A percentile compares a stretch with the other conserved stretches of the same genome.
Conservation (phyloP, 1,139 yeast species). For the Suhomyces kunorum region DNA sequence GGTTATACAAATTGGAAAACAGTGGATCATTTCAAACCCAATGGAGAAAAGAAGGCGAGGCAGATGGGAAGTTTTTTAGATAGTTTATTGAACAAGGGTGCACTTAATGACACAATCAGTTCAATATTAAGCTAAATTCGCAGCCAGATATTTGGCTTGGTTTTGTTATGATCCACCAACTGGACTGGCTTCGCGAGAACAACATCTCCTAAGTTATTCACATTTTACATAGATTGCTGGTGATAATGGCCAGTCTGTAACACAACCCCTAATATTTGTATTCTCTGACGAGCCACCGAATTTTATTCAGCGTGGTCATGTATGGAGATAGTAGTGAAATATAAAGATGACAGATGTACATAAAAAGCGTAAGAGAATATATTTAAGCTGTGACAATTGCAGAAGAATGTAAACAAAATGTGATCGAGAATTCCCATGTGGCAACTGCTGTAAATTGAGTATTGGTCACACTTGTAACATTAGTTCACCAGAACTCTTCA, state of each 20-base stretch:
- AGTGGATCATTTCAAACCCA: constrained; percentile 62
- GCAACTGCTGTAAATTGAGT: constrained; percentile 16
- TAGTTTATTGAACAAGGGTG: no score
- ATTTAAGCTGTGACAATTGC: constrained; percentile 26
- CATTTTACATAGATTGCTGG: neutral
- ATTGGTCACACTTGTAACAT: constrained; percentile 16
- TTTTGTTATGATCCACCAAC: no score
- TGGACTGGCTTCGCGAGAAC: no score
- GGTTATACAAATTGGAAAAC: constrained; percentile 65
- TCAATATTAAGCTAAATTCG: no score
- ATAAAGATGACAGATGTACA: constrained; percentile 10
- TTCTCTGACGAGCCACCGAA: no score
- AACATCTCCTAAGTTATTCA: constrained; percentile 1
- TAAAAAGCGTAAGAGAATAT: constrained; percentile 22
- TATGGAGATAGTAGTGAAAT: no score
- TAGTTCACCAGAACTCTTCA: constrained; percentile 18
- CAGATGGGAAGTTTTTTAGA: constrained; percentile 68
- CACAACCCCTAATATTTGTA: no score
- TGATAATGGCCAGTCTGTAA: neutral
- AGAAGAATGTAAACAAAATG: constrained; percentile 19
- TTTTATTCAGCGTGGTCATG: no score
- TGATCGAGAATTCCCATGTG: constrained; percentile 17
- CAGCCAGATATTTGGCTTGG: no score
- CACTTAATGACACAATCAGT: no score
- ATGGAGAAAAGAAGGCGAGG: constrained; percentile 77